phyloP scores from a whole-genome alignment of 2,329 filamentous ascomycete species.

The Penicillium glabrum region DNA sequence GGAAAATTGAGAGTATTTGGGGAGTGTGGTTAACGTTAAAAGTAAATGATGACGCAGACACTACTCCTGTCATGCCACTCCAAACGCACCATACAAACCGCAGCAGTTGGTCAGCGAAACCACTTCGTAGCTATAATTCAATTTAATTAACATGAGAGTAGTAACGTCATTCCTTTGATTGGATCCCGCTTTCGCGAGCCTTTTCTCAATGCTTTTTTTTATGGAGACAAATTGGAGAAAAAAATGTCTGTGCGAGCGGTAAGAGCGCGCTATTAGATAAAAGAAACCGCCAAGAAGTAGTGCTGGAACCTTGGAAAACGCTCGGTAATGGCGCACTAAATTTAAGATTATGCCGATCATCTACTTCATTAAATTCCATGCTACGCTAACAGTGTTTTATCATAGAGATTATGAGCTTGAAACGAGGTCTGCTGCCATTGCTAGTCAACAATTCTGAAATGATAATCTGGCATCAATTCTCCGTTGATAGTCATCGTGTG shows the following conservation, averaged over 20 bases:
- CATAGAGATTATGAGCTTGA: no score
- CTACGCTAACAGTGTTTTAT: no score
- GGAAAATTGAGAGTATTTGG: background rate
- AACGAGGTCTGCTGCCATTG: background rate
- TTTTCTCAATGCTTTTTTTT: background rate
- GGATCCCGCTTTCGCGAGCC: background rate
- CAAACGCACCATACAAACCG: background rate
- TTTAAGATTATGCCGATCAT: background rate
- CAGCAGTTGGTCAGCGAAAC: background rate
- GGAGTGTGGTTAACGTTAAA: background rate
- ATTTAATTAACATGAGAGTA: background rate
- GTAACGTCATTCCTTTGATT: background rate
- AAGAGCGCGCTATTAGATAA: background rate
- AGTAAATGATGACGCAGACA: background rate
- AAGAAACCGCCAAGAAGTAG: background rate
- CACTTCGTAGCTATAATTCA: background rate
- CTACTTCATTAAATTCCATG: no score
- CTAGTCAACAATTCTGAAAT: background rate
- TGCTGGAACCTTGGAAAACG: background rate
- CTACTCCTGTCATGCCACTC: background rate
- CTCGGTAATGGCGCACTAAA: background rate
- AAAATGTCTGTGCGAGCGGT: background rate
- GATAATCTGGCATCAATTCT: background rate
- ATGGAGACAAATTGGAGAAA: background rate
- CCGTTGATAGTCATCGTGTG: constrained; percentile 10